Percentiles rank a stretch among this genome's conserved stretches.
Evolutionary conservation across 1,139 yeast species (phyloP).

Genomic region (Torulaspora pretoriensis): DNA sequence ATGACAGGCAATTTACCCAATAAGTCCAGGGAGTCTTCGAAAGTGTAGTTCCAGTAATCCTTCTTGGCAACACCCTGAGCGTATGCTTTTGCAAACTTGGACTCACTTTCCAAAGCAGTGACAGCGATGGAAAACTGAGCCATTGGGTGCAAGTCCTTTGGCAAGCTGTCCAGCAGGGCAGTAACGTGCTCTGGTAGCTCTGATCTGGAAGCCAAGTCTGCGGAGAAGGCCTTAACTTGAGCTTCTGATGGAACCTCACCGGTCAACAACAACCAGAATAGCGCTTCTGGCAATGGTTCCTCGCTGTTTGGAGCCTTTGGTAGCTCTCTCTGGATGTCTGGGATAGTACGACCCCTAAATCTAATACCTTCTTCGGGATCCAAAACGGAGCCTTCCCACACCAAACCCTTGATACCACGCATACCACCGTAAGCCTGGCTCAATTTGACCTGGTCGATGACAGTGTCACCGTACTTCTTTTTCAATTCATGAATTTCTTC

Average conservation of each 20-base stretch:
- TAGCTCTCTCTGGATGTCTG: constrained; percentile 86
- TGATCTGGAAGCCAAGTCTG: constrained; percentile 56
- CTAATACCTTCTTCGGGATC: constrained; percentile 98
- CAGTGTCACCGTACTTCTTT: constrained; percentile 84
- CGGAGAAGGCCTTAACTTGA: constrained; percentile 51
- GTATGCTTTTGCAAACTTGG: constrained; percentile 64
- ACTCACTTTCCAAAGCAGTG: constrained; percentile 55
- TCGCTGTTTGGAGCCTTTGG: constrained; percentile 81
- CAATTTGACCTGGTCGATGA: constrained; percentile 85
- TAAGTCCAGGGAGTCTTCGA: constrained; percentile 60
- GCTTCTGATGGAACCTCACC: constrained; percentile 58
- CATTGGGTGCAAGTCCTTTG: constrained; percentile 61
- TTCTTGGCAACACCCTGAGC: constrained; percentile 62
- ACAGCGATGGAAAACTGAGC: constrained; percentile 67
- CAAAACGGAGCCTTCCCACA: constrained; percentile 98
- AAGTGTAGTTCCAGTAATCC: constrained; percentile 66
- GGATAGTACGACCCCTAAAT: constrained; percentile 97
- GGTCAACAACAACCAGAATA: constrained; percentile 60
- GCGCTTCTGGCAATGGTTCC: constrained; percentile 68
- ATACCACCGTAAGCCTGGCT: constrained; percentile 99
- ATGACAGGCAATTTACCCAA: constrained; percentile 64
- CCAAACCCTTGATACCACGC: constrained; percentile 97
- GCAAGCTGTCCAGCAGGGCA: constrained; percentile 51
- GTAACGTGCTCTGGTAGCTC: constrained; percentile 53
- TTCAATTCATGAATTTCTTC: constrained; percentile 89